Evolutionary conservation across 2,329 filamentous ascomycete genomes (phyloP).

Genomic region (Eurotiales sp.): DNA sequence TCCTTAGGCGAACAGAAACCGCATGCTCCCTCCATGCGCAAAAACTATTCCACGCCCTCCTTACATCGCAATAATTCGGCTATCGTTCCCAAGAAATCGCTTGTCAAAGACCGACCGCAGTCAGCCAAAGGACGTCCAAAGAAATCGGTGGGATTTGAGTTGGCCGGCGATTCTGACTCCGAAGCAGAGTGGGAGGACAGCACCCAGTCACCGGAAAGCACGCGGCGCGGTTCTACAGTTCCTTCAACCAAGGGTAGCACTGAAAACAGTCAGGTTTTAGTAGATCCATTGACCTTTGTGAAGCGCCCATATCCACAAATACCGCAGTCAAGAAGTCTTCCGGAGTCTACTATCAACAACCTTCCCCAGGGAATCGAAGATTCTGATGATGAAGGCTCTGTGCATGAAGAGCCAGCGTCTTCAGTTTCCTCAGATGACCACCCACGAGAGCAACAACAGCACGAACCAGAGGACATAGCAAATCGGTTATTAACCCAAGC

Average conservation of each 20-base stretch:
- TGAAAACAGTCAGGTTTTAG: slow-evolving; percentile 32
- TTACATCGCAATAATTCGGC: slow-evolving; percentile 38
- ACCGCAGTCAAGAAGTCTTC: slow-evolving; percentile 36
- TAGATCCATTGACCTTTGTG: slow-evolving; percentile 39
- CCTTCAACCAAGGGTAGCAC: slow-evolving; percentile 30
- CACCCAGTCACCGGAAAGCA: slow-evolving; percentile 46
- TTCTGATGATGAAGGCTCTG: slow-evolving; percentile 18
- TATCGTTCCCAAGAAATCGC: slow-evolving; percentile 36
- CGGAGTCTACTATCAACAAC: slow-evolving; percentile 33
- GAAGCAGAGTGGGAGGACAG: slow-evolving; percentile 46
- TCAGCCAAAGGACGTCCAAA: slow-evolving; percentile 36
- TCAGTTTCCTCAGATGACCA: slow-evolving; percentile 17
- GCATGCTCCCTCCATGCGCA: slow-evolving; percentile 36
- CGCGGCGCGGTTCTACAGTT: slow-evolving; percentile 42
- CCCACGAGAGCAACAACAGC: slow-evolving; percentile 19
- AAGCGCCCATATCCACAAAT: slow-evolving; percentile 38
- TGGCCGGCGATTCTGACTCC: slow-evolving; percentile 39
- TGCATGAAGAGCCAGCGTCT: slow-evolving; percentile 19
- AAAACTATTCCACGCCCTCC: slow-evolving; percentile 43
- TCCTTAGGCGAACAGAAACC: slow-evolving; percentile 29
- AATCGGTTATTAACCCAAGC: slow-evolving; percentile 36
- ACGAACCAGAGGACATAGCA: slow-evolving; percentile 36
- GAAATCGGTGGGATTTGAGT: slow-evolving; percentile 46
- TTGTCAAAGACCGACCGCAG: slow-evolving; percentile 31
- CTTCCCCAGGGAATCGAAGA: slow-evolving; percentile 23